phyloP scores from a whole-genome alignment of 2,329 filamentous ascomycete genomes.

The Cylindrodendrum hubeiense region DNA sequence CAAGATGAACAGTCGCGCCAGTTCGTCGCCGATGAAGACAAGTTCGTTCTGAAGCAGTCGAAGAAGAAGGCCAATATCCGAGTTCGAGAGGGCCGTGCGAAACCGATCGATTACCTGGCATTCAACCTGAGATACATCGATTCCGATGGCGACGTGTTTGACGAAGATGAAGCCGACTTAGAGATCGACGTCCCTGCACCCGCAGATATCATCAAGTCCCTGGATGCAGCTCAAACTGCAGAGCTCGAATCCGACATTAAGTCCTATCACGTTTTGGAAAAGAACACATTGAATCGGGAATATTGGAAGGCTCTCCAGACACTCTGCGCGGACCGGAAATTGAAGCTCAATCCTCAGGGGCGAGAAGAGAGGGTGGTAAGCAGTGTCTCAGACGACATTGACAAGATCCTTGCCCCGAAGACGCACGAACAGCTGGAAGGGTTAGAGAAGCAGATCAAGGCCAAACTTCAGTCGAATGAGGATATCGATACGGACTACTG shows the following conservation, averaged over 20 bases:
- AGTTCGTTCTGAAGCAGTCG: slow-evolving; percentile 94
- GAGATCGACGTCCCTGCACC: slow-evolving; percentile 84
- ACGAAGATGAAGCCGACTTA: slow-evolving; percentile 82
- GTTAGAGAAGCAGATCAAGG: slow-evolving; percentile 87
- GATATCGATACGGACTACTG: slow-evolving; percentile 97
- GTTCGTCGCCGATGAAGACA: slow-evolving; percentile 95
- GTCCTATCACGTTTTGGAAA: slow-evolving; percentile 86
- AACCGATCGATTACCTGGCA: slow-evolving; percentile 92
- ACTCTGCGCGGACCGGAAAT: slow-evolving; percentile 81
- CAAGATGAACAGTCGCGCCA: slow-evolving; percentile 82
- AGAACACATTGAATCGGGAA: slow-evolving; percentile 79
- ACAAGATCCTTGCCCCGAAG: slow-evolving; percentile 88
- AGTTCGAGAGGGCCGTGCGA: slow-evolving; percentile 89
- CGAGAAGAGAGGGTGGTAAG: slow-evolving; percentile 81
- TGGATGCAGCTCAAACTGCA: slow-evolving; percentile 74
- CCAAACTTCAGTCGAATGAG: slow-evolving; percentile 89
- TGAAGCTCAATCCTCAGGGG: slow-evolving; percentile 71
- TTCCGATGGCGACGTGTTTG: slow-evolving; percentile 84
- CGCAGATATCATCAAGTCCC: slow-evolving; percentile 80
- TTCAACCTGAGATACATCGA: slow-evolving; percentile 93
- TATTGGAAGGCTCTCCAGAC: slow-evolving; percentile 95
- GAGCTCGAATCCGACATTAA: slow-evolving; percentile 86
- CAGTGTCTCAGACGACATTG: slow-evolving; percentile 88
- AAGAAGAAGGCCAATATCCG: slow-evolving; percentile 98
- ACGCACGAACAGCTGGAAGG: slow-evolving; percentile 86